Base-by-base conservation (phyloP, 768 basidiomycete species). In the Tylopilus felleus region DNA sequence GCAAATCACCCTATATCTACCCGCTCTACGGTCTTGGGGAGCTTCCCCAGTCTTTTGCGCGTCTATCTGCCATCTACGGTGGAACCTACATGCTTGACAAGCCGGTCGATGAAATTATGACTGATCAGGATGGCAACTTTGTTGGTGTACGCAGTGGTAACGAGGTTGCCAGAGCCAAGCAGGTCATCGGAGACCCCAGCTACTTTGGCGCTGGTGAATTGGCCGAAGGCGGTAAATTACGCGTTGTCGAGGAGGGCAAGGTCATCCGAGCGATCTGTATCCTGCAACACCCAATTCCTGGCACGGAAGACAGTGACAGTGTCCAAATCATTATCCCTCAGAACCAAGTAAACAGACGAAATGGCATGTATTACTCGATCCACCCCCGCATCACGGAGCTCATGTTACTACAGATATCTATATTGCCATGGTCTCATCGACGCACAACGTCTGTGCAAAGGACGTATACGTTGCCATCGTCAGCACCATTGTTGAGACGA, bases 81-180 rank as follows among this genome's bases (percentile, higher is more conserved):
- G 97, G 97, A 39, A 99, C 97, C 13, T 99, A 99, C 78, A 99
- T 99, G 97, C 87, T 99, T 53, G 94, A 98, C 78, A 99, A 99
- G 75, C 78, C 78, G 43, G 88, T 97, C 64, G 86, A 96, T 56
- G 83, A 89, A 68, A 93, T 98, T 61, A 87, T 97, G 51, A 92
- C 87, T 41, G 90, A 89, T 69, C 70, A 75, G 13, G 80, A 85
- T 55, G 97, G 97, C 63, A 90, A 88, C 69, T 98, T 99, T 61
- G 80, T 91, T 51, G 97, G 97, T 44, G 97, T 98, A 42, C 88
- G 86, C 35, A 89, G 88, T 61, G 93, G 82, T 19, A 78, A 80
- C 14, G 97, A 99, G 76, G 94, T 86, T 19, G 97, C 94, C 65
- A 97, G 88, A 76, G 97, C 97, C 46, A 96, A 96, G 73, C 89